A percentile compares a stretch with the other conserved stretches of the same genome.
Evolutionary conservation across 306 rosid species (phyloP).

Genomic region (Crotalaria pallida): DNA sequence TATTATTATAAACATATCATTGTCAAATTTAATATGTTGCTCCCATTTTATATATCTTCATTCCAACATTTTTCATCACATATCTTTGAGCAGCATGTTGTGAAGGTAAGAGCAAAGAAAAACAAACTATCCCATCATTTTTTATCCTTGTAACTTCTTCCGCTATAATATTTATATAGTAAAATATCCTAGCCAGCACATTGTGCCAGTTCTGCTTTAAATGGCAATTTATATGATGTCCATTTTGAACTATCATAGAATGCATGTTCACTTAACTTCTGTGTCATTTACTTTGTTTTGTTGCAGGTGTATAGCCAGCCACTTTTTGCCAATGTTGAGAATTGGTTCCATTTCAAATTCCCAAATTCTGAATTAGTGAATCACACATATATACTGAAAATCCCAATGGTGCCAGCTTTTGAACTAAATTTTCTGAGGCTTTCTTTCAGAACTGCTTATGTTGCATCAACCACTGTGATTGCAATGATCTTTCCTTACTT

Average conservation of each 20-base stretch:
- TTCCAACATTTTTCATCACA: not conserved
- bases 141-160: no score
- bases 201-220: not conserved
- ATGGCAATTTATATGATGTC: not conserved
- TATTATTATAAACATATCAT: not conserved
- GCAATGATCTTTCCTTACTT: conserved; percentile 62
- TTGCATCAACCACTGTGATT: conserved; percentile 41
- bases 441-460: conserved; percentile 53
- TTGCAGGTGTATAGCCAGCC: conserved; percentile 65
- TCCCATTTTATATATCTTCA: not conserved
- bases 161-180: no score
- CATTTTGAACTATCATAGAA: not conserved
- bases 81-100: not conserved
- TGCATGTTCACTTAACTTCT: not conserved
- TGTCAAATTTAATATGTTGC: not conserved
- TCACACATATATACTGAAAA: conserved; percentile 28
- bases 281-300: conserved; percentile 10
- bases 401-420: conserved; percentile 36
- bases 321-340: conserved; percentile 49
- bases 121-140: no score
- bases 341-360: conserved; percentile 36
- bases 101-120: not conserved
- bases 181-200: not conserved
- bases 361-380: conserved; percentile 40
- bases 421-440: conserved; percentile 45